A percentile compares a stretch with the other conserved stretches of the same genome.
These are phyloP conservation scores for Usnea hakonensis DNA, from an alignment of 495 filamentous ascomycete species.

Conservation along the genomic window DNA sequence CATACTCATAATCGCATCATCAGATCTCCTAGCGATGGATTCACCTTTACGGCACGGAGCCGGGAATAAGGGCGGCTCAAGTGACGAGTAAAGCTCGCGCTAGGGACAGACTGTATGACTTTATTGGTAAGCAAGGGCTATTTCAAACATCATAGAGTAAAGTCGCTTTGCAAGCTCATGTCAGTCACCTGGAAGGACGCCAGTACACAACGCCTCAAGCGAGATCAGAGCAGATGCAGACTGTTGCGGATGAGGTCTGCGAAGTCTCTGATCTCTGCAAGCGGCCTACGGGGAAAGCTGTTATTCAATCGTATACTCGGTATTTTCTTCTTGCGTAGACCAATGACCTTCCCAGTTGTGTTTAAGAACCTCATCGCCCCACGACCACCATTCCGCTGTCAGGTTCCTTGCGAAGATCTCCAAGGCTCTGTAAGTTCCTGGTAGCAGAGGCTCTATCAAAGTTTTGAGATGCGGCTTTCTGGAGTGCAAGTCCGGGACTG, in stretches of 20 bases:
- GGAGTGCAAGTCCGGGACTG: conserved; percentile 86
- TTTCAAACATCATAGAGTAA: background rate
- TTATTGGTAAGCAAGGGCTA: background rate
- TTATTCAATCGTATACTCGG: background rate
- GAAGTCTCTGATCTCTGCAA: background rate
- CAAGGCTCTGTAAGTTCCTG: conserved; percentile 50
- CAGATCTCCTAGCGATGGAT: too few species aligned
- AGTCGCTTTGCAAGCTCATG: background rate
- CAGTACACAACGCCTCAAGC: background rate
- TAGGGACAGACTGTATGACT: background rate
- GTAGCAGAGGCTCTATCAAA: conserved; percentile 46
- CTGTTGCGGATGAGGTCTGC: background rate
- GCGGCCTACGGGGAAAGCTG: conserved; percentile 29
- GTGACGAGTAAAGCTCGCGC: background rate
- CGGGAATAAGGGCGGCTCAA: background rate
- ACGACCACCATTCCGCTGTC: conserved; percentile 81
- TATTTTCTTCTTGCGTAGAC: conserved; percentile 29
- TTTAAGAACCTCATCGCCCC: conserved; percentile 78
- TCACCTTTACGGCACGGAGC: background rate
- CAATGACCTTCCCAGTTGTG: conserved; percentile 61
- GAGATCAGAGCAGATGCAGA: background rate
- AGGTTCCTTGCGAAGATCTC: conserved; percentile 87
- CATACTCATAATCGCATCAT: background rate
- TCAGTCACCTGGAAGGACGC: background rate
- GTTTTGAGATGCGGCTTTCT: conserved; percentile 70